Evolutionary conservation across 2,329 filamentous ascomycete genomes (phyloP).

Genomic region (Raffaelea ambrosiae): DNA sequence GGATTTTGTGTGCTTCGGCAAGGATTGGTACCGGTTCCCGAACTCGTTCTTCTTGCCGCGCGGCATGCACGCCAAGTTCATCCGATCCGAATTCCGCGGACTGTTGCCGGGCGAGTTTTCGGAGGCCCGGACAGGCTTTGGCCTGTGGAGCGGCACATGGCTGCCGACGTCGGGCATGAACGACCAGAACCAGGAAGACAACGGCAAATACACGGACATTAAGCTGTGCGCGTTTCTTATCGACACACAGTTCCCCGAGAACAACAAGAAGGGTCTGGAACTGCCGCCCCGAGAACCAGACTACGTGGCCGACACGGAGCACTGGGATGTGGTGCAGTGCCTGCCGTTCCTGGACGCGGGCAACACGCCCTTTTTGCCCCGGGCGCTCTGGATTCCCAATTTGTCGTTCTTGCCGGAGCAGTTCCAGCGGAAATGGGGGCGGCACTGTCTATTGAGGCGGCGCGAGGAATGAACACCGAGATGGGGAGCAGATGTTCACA

Average conservation of each 20-base stretch:
- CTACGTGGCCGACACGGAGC: conserved; percentile 62
- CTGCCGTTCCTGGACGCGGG: conserved; percentile 72
- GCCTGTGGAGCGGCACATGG: conserved; percentile 77
- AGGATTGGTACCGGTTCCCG: conserved; percentile 98
- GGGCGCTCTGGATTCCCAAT: conserved; percentile 77
- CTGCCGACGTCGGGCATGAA: conserved; percentile 79
- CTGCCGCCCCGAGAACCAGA: conserved; percentile 67
- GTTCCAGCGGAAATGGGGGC: conserved; percentile 71
- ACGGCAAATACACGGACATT: conserved; percentile 75
- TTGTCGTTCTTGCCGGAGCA: conserved; percentile 58
- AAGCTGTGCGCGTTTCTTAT: conserved; percentile 73
- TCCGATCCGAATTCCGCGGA: conserved; percentile 83
- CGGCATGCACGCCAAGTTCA: conserved; percentile 78
- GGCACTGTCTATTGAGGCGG: conserved; percentile 67
- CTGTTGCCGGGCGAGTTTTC: conserved; percentile 86
- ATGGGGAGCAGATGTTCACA: no score
- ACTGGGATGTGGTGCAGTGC: conserved; percentile 73
- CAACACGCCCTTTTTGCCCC: conserved; percentile 62
- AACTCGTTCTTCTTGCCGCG: conserved; percentile 84
- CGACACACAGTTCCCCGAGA: conserved; percentile 69
- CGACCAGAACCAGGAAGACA: conserved; percentile 79
- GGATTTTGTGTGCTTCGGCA: conserved; percentile 77
- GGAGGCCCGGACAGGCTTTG: conserved; percentile 60
- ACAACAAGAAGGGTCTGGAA: conserved; percentile 20
- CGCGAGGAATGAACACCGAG: no score